Base-by-base conservation (phyloP, 2,329 filamentous ascomycete genomes). In the Penicillium sp. region DNA sequence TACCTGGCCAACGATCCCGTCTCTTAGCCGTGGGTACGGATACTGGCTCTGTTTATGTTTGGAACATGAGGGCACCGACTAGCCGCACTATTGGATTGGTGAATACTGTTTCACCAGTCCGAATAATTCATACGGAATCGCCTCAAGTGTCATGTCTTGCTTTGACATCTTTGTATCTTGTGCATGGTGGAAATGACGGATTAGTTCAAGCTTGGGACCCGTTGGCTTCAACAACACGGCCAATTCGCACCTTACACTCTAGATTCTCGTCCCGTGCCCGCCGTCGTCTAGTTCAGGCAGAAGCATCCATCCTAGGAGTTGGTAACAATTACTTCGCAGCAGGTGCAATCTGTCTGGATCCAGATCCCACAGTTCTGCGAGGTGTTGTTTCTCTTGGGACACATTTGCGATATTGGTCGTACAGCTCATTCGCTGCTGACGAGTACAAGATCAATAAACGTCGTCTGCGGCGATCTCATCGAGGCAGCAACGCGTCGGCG, bases 191-290 rank as follows among this genome's bases (percentile, higher is more conserved):
- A 24, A 96, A 89, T 63, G 94, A 99, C 73, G 93, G 94, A 0
- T 82, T 97, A 3, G 93, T 96, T 4, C 94, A 97, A 71, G 90
- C 91, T 5, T 99, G 94, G 94, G 94, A 99, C 75, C 90, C 89
- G n/a, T 78, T 99, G 47, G 90, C 87, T 1, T 97, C 93, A 1
- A 88, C 82, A 0, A 74, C 81, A 18, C 85, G 87, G 20, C 90
- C 94, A 0, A 82, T 97, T 52, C 85, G 91, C 40, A 97, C 91
- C 0, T 79, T 99, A 54, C 92, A 96, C 68, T 90, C 91, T 2
- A 86, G 89, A 14, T 91, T 93, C 62, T 89, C 89, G 1, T 87
- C 89, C 7, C 86, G 91, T 26, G 88, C 92, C 51, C 89, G 92
- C 61, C 89, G 92, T 56, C 85, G 91, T 72, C 82, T 78, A 65